Conservation (phyloP, 2,329 filamentous ascomycete genomes). For the Pleoardoris graminearum region DNA sequence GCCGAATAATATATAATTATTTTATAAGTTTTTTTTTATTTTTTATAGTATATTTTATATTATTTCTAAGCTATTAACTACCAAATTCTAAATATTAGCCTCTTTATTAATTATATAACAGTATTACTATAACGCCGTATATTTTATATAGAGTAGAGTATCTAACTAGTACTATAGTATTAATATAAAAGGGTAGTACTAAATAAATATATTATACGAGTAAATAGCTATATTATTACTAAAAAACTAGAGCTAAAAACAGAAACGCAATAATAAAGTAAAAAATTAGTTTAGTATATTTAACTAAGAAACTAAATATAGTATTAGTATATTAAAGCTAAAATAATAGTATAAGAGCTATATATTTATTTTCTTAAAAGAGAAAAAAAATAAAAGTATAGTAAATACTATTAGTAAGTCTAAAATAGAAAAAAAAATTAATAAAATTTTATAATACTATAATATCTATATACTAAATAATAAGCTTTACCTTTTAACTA, state of each 20-base stretch:
- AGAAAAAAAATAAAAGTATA: slow-evolving; percentile 5
- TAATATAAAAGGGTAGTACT: neutral
- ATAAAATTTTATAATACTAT: neutral
- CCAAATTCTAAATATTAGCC: neutral
- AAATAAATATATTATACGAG: slow-evolving; percentile 11
- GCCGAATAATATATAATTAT: neutral
- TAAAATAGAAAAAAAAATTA: neutral
- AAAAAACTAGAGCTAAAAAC: slow-evolving; percentile 5
- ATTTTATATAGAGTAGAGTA: neutral
- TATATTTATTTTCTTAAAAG: slow-evolving; percentile 10
- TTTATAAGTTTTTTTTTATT: no score
- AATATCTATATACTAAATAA: neutral
- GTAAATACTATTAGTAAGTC: slow-evolving; percentile 9
- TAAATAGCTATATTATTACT: neutral
- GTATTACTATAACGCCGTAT: no score
- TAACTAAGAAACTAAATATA: slow-evolving; percentile 1
- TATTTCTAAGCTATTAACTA: no score
- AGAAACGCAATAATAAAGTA: slow-evolving; percentile 1
- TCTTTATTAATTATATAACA: neutral
- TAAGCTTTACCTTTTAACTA: slow-evolving; percentile 5
- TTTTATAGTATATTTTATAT: no score
- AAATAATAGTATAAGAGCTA: slow-evolving; percentile 12
- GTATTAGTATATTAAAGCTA: slow-evolving; percentile 5
- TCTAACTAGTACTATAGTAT: neutral
- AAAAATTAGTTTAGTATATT: slow-evolving; percentile 10